Conservation (phyloP, 495 filamentous ascomycete species). For the Talaromyces wortmannii region DNA sequence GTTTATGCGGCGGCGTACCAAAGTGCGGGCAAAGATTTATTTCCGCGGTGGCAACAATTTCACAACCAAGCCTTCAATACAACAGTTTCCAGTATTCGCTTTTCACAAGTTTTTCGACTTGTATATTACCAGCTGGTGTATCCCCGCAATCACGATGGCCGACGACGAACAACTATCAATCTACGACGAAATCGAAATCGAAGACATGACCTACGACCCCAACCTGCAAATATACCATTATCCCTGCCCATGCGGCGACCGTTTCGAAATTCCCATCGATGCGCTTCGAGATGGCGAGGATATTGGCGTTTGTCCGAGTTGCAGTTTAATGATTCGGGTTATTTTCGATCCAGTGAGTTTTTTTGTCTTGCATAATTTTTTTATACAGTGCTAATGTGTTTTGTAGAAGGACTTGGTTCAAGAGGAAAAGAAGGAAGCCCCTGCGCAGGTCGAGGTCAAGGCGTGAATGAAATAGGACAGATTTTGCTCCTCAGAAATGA, state of each 20-base stretch:
- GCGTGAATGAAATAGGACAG: constrained; percentile 15
- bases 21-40: not conserved
- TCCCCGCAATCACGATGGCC: constrained; percentile 40
- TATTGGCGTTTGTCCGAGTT: constrained; percentile 92
- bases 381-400: not conserved
- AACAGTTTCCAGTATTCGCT: no score
- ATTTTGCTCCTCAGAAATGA: not conserved
- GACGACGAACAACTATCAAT: constrained; percentile 60
- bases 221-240: constrained; percentile 83
- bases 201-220: constrained; percentile 93
- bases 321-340: constrained; percentile 90
- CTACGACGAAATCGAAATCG: constrained; percentile 99
- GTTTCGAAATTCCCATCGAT: constrained; percentile 83
- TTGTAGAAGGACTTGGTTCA: constrained; percentile 37
- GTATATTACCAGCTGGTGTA: no score
- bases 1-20: not conserved
- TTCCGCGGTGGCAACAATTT: not conserved
- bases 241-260: constrained; percentile 94
- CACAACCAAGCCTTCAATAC: not conserved
- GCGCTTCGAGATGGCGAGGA: constrained; percentile 87
- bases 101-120: no score
- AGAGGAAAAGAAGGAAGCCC: constrained; percentile 19
- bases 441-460: constrained; percentile 30
- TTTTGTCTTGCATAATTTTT: not conserved
- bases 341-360: constrained; percentile 78